Evolutionary conservation across 176 grass and related monocot species (phyloP).

Genomic region (Saccharum officinarum): DNA sequence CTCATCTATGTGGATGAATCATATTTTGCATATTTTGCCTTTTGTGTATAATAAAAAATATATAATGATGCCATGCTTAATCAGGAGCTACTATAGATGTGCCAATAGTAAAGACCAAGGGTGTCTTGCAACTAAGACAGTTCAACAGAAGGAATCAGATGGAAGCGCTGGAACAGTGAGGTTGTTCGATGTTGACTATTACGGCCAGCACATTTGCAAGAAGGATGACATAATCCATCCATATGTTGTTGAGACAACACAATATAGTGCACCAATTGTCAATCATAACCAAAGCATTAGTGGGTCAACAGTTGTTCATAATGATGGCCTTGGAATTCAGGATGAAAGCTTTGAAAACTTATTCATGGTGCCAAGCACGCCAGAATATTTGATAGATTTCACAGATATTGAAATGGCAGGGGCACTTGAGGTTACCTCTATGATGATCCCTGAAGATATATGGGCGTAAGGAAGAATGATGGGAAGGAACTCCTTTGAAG

Average conservation of each 20-base stretch:
- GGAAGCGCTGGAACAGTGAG: not conserved
- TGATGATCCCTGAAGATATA: conserved; percentile 7
- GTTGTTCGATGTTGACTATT: conserved; percentile 21
- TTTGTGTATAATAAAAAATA: no score
- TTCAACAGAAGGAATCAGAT: conserved; percentile 31
- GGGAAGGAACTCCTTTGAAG: not conserved
- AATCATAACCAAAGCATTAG: not conserved
- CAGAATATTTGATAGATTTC: conserved; percentile 22
- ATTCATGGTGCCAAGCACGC: not conserved
- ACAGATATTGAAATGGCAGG: not conserved
- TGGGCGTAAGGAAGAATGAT: not conserved
- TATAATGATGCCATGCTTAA: not conserved
- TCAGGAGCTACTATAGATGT: conserved; percentile 41
- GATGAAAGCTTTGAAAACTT: conserved; percentile 17
- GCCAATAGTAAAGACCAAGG: conserved; percentile 31
- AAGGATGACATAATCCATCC: not conserved
- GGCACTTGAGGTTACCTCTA: not conserved
- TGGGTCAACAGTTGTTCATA: not conserved
- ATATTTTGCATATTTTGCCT: no score
- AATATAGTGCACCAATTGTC: not conserved
- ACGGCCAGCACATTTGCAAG: conserved; percentile 18
- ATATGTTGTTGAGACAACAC: not conserved
- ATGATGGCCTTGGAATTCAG: not conserved
- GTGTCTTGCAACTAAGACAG: conserved; percentile 33
- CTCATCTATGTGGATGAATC: no score